phyloP scores from a whole-genome alignment of 202 grass and related monocot species.

The Saccharum hybrid region DNA sequence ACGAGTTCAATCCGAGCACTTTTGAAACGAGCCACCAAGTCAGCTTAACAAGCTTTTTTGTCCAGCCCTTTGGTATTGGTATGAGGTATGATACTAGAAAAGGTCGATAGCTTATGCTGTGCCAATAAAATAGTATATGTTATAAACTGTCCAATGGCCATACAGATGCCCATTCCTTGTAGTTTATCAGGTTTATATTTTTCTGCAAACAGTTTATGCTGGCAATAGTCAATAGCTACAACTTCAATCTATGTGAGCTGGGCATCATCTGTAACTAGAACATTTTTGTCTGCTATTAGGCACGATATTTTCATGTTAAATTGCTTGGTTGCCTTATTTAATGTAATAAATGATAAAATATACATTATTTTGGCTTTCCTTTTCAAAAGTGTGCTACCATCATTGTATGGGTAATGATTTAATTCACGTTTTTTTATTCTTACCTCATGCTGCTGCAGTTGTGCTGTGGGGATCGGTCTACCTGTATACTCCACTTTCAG shows the following conservation, averaged over 20 bases:
- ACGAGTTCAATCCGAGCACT: neutral
- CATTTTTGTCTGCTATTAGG: conserved; percentile 23
- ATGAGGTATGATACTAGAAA: neutral
- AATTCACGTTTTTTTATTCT: conserved; percentile 26
- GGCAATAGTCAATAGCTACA: neutral
- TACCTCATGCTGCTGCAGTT: conserved; percentile 67
- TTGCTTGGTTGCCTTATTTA: conserved; percentile 10
- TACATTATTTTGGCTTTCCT: neutral
- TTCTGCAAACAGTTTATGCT: neutral
- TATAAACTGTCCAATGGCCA: conserved; percentile 10
- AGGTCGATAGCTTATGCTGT: conserved; percentile 11
- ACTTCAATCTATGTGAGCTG: conserved; percentile 1
- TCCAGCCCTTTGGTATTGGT: neutral
- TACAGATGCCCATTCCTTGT: neutral
- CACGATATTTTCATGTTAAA: neutral
- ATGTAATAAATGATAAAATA: conserved; percentile 17
- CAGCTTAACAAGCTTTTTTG: neutral
- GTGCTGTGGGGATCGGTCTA: conserved; percentile 77
- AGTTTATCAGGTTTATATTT: conserved; percentile 4
- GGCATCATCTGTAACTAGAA: conserved; percentile 26
- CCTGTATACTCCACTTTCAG: conserved; percentile 93
- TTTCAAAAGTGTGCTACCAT: neutral
- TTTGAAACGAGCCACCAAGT: neutral
- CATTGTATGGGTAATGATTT: conserved; percentile 20
- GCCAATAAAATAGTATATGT: conserved; percentile 4